Percentiles rank a stretch among this genome's conserved stretches.
Evolutionary conservation across 345 rosid species (phyloP).

Genomic region (Lumnitzera littorea): DNA sequence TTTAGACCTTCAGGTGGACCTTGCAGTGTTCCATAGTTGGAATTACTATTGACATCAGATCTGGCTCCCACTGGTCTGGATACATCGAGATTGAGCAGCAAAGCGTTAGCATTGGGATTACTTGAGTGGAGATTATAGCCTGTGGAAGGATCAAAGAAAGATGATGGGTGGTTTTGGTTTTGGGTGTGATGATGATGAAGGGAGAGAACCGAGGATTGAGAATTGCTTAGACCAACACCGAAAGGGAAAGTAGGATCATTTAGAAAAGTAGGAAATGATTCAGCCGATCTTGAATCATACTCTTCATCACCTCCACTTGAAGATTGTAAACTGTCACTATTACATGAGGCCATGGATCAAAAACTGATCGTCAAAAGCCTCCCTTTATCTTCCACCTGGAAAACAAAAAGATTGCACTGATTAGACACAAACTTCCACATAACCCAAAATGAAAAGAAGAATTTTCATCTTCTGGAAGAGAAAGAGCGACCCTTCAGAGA

Average conservation of each 20-base stretch:
- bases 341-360: conserved; percentile 63
- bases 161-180: conserved; percentile 15
- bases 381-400: too few relatives aligned
- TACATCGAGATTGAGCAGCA: too few relatives aligned
- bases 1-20: conserved; percentile 5
- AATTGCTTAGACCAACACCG: background rate
- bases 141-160: conserved; percentile 26
- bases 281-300: conserved; percentile 41
- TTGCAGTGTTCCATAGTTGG: conserved; percentile 11
- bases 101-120: too few relatives aligned
- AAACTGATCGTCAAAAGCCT: too few relatives aligned
- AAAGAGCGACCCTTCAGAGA: too few relatives aligned
- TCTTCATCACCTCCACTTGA: conserved; percentile 69
- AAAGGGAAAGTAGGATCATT: conserved; percentile 16
- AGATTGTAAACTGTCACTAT: conserved; percentile 70
- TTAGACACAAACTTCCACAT: too few relatives aligned
- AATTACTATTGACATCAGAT: too few relatives aligned
- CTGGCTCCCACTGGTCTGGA: too few relatives aligned
- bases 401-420: too few relatives aligned
- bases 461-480: too few relatives aligned
- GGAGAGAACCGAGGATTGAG: too few relatives aligned
- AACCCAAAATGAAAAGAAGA: too few relatives aligned
- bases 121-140: conserved; percentile 19
- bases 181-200: conserved; percentile 8
- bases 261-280: conserved; percentile 24